Evolutionary conservation across 768 basidiomycete genomes (phyloP), one percentile per base, ranked within the genome.

Genomic region (Phlebiopsis flavidoalba): DNA sequence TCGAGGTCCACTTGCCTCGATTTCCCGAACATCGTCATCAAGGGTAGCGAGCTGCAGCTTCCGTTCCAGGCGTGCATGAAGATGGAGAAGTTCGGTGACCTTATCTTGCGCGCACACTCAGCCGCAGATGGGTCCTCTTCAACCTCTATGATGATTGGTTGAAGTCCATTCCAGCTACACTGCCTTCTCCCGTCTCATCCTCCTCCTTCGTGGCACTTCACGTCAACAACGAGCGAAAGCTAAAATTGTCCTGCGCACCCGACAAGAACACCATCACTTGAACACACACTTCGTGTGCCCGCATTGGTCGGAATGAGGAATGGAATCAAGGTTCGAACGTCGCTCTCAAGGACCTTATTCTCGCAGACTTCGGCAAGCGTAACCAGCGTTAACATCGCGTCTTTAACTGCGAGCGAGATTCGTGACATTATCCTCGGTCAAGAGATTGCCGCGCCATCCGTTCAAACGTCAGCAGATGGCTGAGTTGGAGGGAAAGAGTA

Each of bases 31-130:
- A 99, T 99, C 66, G 97, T 99, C 74, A 99, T 99, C 81, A 98
- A 98, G 78, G 97, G 97, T 60, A 95, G 92, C 65, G 97, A 99
- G 73, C 79, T 99, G 52, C 97, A 99, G 69, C 79, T 98, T 60
- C 97, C 97, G 0, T 99, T 99, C 95, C 96, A 98, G 76, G 96
- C 97, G 15, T 96, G 95, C 67, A 95, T 99, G 93, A 98, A 98
- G 81, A 95, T 98, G 89, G 97, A 99, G 83, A 98, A 98, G 76
- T 98, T 99, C 66, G 97, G 97, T 77, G 97, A 99, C 72, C 79
- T 99, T 63, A 98, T 98, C 65, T 73, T 98, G 72, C 91, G 95
- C 61, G 95, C 96, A n/a, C 31, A 98, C 92, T 14, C 96, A 99
- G 79, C 96, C 96, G 3, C 96, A 98, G 71, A 98, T 99, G 96